These are phyloP conservation scores for Candida caryicola DNA, from an alignment of 805 yeast species.

Conservation along the genomic window DNA sequence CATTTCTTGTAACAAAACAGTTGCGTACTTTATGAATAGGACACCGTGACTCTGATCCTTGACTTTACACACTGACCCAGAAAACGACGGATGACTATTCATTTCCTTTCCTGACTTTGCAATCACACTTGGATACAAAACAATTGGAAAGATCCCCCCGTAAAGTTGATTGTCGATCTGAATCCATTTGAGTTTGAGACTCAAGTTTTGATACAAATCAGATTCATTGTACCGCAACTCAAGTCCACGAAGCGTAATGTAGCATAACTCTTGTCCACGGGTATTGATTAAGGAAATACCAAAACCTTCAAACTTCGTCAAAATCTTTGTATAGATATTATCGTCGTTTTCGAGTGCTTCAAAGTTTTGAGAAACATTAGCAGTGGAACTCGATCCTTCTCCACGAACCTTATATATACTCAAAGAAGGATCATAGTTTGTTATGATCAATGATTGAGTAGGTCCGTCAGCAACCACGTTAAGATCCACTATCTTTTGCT, in stretches of 20 bases:
- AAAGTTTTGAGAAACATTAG: slow-evolving; percentile 41
- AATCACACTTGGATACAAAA: slow-evolving; percentile 84
- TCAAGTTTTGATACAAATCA: slow-evolving; percentile 74
- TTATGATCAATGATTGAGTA: slow-evolving; percentile 78
- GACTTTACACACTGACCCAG: slow-evolving; percentile 78
- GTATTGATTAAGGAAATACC: slow-evolving; percentile 83
- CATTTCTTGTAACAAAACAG: slow-evolving; percentile 83
- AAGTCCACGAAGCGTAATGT: slow-evolving; percentile 76
- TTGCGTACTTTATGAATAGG: slow-evolving; percentile 84
- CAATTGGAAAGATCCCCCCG: slow-evolving; percentile 84
- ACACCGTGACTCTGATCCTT: slow-evolving; percentile 92
- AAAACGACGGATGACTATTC: slow-evolving; percentile 85
- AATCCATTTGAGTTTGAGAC: slow-evolving; percentile 86
- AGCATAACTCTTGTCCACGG: slow-evolving; percentile 72
- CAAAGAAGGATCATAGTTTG: slow-evolving; percentile 74
- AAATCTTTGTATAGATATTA: slow-evolving; percentile 49
- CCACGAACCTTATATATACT: slow-evolving; percentile 65
- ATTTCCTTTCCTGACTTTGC: slow-evolving; percentile 82
- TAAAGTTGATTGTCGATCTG: slow-evolving; percentile 90
- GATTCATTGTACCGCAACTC: slow-evolving; percentile 82
- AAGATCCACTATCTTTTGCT: slow-evolving; percentile 65
- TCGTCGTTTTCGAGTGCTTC: slow-evolving; percentile 55
- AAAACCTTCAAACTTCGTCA: slow-evolving; percentile 73
- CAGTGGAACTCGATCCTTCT: slow-evolving; percentile 22
- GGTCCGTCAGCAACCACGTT: slow-evolving; percentile 97